Evolutionary conservation across 495 filamentous ascomycete genomes (phyloP).

Genomic region (Parachaetomium inaequale): DNA sequence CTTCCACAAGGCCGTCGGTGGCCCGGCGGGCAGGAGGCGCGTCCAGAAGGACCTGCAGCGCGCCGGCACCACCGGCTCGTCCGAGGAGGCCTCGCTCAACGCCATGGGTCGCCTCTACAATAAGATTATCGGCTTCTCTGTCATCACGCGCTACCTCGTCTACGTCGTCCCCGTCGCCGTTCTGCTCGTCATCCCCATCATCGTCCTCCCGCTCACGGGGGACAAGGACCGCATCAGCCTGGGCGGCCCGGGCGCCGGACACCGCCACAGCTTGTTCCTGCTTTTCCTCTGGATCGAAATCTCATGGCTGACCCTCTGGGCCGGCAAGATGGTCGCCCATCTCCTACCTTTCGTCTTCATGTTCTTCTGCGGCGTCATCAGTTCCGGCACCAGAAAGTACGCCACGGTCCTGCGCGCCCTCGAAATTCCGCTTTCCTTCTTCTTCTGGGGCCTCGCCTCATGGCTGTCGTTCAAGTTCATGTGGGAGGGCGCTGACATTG

Average conservation of each 20-base stretch:
- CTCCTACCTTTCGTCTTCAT: constrained; percentile 79
- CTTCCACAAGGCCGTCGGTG: constrained; percentile 41
- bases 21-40: constrained; percentile 54
- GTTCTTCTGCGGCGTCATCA: constrained; percentile 83
- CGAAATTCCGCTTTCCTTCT: constrained; percentile 82
- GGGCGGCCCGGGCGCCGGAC: constrained; percentile 46
- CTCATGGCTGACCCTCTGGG: constrained; percentile 86
- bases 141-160: constrained; percentile 82
- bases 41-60: constrained; percentile 48
- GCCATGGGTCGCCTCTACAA: constrained; percentile 84
- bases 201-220: constrained; percentile 58
- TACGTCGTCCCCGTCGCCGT: constrained; percentile 78
- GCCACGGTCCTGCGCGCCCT: constrained; percentile 72
- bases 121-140: constrained; percentile 77
- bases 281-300: constrained; percentile 92
- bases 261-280: constrained; percentile 56
- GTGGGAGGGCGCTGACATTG: constrained; percentile 32
- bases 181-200: constrained; percentile 74
- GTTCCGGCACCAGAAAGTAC: constrained; percentile 89
- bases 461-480: constrained; percentile 78
- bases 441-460: constrained; percentile 77
- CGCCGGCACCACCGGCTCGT: constrained; percentile 50
- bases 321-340: constrained; percentile 76
- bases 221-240: constrained; percentile 38
- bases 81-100: constrained; percentile 61